Evolutionary conservation across 352 stramenopile genomes (phyloP).

Genomic region (Globisporangium nagaii): DNA sequence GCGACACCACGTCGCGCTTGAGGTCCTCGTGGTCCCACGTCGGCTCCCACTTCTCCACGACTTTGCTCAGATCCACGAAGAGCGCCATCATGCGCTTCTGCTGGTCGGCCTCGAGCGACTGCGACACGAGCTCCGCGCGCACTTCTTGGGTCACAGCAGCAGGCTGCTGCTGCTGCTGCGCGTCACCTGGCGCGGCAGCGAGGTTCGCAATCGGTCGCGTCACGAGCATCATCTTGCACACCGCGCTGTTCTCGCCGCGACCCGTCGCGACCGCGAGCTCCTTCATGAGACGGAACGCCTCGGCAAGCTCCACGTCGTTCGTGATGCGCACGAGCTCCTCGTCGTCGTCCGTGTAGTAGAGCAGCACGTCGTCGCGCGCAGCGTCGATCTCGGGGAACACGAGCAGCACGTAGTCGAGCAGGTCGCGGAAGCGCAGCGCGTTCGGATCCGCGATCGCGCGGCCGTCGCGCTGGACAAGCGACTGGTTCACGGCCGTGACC

Average conservation of each 20-base stretch:
- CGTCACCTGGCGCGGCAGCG: slow-evolving; percentile 8
- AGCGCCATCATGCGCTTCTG: slow-evolving; percentile 63
- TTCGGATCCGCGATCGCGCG: slow-evolving; percentile 22
- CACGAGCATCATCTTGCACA: slow-evolving; percentile 72
- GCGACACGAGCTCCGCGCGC: slow-evolving; percentile 22
- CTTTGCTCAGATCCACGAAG: slow-evolving; percentile 71
- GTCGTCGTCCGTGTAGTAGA: slow-evolving; percentile 84
- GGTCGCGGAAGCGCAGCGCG: slow-evolving; percentile 47
- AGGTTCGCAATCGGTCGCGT: slow-evolving; percentile 17
- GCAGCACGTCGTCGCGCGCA: slow-evolving; percentile 31
- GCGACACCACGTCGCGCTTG: slow-evolving; percentile 66
- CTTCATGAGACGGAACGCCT: slow-evolving; percentile 75
- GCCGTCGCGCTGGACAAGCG: slow-evolving; percentile 41
- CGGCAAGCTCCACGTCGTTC: slow-evolving; percentile 72
- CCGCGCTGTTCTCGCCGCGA: slow-evolving; percentile 31
- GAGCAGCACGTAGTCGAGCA: slow-evolving; percentile 62
- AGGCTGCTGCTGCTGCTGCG: slow-evolving; percentile 20
- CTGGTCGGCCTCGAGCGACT: slow-evolving; percentile 43
- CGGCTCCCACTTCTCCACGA: slow-evolving; percentile 70
- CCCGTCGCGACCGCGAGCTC: slow-evolving; percentile 43
- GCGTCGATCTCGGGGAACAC: slow-evolving; percentile 55
- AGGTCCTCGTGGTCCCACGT: slow-evolving; percentile 45
- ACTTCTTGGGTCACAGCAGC: slow-evolving; percentile 14
- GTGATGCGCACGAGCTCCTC: slow-evolving; percentile 79
- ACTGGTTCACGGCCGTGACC: slow-evolving; percentile 54